Percentiles rank a stretch among this genome's conserved stretches.
phyloP scores from a whole-genome alignment of 2,329 filamentous ascomycete species.

The Claviceps sp. region DNA sequence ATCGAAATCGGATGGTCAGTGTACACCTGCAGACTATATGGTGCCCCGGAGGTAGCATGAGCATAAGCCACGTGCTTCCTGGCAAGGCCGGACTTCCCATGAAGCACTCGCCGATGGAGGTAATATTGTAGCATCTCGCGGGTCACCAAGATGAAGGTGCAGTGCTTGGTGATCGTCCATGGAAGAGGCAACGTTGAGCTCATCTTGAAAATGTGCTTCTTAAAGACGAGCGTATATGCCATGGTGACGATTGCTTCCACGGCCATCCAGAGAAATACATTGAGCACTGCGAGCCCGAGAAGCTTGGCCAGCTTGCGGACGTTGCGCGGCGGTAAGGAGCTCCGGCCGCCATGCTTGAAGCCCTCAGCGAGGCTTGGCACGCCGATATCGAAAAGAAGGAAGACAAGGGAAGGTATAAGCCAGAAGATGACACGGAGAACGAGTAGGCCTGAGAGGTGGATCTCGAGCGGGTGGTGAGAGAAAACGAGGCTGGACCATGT shows the following conservation, averaged over 20 bases:
- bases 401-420: slow-evolving; percentile 57
- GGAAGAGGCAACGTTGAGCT: slow-evolving; percentile 36
- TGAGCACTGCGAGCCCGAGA: slow-evolving; percentile 29
- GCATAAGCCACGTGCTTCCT: slow-evolving; percentile 29
- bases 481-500: slow-evolving; percentile 78
- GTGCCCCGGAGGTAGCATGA: slow-evolving; percentile 41
- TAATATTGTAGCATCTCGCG: slow-evolving; percentile 56
- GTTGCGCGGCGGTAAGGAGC: slow-evolving; percentile 34
- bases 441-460: slow-evolving; percentile 61
- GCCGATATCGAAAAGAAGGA: slow-evolving; percentile 58
- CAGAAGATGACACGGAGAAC: slow-evolving; percentile 57
- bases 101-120: slow-evolving; percentile 59
- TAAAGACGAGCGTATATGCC: slow-evolving; percentile 20
- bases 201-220: slow-evolving; percentile 31
- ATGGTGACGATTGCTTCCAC: slow-evolving; percentile 29
- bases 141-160: slow-evolving; percentile 26
- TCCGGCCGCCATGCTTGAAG: slow-evolving; percentile 52
- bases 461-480: slow-evolving; percentile 57
- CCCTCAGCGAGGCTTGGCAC: slow-evolving; percentile 55
- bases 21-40: slow-evolving; percentile 48
- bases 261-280: slow-evolving; percentile 29
- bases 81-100: slow-evolving; percentile 30
- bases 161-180: slow-evolving; percentile 39
- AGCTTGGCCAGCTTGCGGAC: slow-evolving; percentile 20
- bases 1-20: slow-evolving; percentile 57